Conservation (phyloP, 2,329 filamentous ascomycete species). For the Cladosporium sp. region DNA sequence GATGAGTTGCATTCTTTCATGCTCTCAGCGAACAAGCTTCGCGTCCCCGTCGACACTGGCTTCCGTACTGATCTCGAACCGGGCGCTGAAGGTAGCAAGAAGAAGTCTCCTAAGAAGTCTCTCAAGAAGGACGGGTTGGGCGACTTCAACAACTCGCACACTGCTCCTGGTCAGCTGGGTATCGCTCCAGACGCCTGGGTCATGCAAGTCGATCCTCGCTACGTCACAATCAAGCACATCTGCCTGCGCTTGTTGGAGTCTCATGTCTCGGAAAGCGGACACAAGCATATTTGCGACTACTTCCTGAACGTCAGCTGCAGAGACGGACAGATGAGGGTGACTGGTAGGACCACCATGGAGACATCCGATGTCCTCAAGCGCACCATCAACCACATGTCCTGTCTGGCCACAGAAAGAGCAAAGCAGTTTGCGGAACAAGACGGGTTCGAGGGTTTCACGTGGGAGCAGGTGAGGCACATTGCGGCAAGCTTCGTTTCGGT, state of each 20-base stretch:
- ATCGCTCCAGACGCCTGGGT: not conserved
- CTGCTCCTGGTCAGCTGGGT: not conserved
- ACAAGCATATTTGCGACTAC: constrained; percentile 4
- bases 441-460: constrained; percentile 5
- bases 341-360: not conserved
- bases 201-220: not conserved
- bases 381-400: not conserved
- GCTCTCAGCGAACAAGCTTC: constrained; percentile 7
- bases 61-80: not conserved
- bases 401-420: not conserved
- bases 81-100: too few relatives aligned
- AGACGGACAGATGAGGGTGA: not conserved
- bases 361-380: not conserved
- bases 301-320: constrained; percentile 3
- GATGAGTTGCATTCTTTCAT: constrained; percentile 7
- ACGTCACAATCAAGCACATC: constrained; percentile 14
- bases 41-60: constrained; percentile 6
- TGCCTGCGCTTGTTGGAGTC: constrained; percentile 4
- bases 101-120: not conserved
- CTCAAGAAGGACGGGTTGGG: not conserved
- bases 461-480: constrained; percentile 4
- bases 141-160: not conserved
- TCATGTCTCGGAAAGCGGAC: not conserved
- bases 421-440: not conserved
- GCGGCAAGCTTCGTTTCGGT: constrained; percentile 9